phyloP scores from a whole-genome alignment of 257 asterid genomes.

The Henckelia pumila region DNA sequence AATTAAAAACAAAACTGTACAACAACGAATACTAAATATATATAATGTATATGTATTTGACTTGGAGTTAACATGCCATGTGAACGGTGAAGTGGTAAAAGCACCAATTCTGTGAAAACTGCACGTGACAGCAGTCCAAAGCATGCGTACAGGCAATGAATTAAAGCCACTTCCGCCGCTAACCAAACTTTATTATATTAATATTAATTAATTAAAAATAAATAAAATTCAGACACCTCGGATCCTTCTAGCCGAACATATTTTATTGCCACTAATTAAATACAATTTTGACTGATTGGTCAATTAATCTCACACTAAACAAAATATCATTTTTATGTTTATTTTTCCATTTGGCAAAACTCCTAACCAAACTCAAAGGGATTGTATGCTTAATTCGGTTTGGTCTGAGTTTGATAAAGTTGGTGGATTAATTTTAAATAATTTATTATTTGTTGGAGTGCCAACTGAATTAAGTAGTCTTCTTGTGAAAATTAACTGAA shows the following conservation, averaged over 20 bases:
- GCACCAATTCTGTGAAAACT: neutral
- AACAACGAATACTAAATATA: too few species aligned
- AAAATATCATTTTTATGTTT: too few species aligned
- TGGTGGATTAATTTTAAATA: neutral
- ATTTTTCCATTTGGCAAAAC: neutral
- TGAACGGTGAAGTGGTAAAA: neutral
- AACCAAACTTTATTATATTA: constrained; percentile 14
- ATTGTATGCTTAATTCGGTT: too few species aligned
- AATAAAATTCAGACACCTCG: neutral
- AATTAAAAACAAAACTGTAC: too few species aligned
- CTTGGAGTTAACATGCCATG: neutral
- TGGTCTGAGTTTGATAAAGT: neutral
- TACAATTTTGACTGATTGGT: constrained; percentile 24
- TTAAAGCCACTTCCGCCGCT: constrained; percentile 29
- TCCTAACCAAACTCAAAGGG: neutral
- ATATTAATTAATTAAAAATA: neutral
- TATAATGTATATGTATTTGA: too few species aligned
- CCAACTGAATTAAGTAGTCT: too few species aligned
- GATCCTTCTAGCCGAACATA: constrained; percentile 23
- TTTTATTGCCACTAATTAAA: constrained; percentile 3
- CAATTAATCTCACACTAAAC: neutral
- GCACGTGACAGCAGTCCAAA: neutral
- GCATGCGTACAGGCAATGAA: neutral
- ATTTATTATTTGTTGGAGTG: too few species aligned
- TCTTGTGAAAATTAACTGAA: too few species aligned